Percentiles rank a stretch among this genome's conserved stretches.
Conservation (phyloP, 1,284 basidiomycete species). For the Macrocybe sp. region DNA sequence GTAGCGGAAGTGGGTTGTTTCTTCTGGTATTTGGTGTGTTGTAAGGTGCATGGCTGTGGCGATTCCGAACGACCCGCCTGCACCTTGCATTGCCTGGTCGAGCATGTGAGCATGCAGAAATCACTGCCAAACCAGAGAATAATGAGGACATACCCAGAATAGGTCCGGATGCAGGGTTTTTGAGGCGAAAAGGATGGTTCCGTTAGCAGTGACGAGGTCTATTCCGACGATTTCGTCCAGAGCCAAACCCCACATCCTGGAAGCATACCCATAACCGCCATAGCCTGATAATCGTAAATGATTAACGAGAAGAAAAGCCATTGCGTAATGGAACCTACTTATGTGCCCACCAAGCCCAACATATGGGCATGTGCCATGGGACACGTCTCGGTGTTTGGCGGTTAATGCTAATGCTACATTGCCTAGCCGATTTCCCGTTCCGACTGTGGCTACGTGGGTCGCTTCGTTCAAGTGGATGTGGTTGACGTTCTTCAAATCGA, state of each 20-base stretch:
- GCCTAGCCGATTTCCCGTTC: conserved; percentile 35
- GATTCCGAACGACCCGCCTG: conserved; percentile 40
- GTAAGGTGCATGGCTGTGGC: conserved; percentile 34
- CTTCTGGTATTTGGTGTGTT: conserved; percentile 33
- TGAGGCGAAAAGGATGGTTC: conserved; percentile 32
- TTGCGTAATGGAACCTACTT: conserved; percentile 16
- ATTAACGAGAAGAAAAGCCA: neutral
- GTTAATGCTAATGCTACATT: conserved; percentile 32
- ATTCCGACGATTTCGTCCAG: conserved; percentile 36
- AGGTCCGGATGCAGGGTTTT: conserved; percentile 30
- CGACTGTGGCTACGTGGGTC: conserved; percentile 26
- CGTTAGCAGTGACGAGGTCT: conserved; percentile 39
- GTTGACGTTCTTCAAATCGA: conserved; percentile 35
- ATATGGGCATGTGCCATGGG: conserved; percentile 39
- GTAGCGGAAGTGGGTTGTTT: conserved; percentile 29
- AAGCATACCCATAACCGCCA: conserved; percentile 38
- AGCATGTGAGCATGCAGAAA: neutral
- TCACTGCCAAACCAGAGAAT: neutral
- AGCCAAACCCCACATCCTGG: conserved; percentile 37
- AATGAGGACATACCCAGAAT: conserved; percentile 33
- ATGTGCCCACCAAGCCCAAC: conserved; percentile 42
- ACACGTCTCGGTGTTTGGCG: conserved; percentile 29
- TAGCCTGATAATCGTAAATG: conserved; percentile 15
- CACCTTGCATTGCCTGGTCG: conserved; percentile 37
- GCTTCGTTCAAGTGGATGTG: conserved; percentile 23